These are phyloP conservation scores for Casaregolazyma lundiana DNA, from an alignment of 1,139 yeast genomes.

Conservation along the genomic window DNA sequence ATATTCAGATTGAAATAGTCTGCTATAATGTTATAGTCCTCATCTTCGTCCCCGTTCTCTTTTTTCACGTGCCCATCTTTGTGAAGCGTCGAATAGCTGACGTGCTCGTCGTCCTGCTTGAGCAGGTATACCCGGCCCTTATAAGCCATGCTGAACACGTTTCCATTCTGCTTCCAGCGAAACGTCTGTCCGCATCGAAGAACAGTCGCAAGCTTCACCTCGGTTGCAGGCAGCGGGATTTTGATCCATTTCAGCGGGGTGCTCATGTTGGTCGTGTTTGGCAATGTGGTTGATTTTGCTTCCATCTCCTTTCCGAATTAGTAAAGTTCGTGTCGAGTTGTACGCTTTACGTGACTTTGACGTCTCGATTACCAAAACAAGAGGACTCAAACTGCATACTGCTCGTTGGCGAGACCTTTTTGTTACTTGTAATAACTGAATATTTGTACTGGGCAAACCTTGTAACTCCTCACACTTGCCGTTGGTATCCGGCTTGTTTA, in stretches of 20 bases:
- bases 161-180: constrained; percentile 33
- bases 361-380: too few species aligned
- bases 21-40: constrained; percentile 42
- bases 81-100: constrained; percentile 32
- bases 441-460: too few species aligned
- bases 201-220: constrained; percentile 61
- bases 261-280: constrained; percentile 2
- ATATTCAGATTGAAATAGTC: constrained; percentile 71
- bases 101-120: constrained; percentile 29
- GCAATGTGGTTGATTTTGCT: not conserved
- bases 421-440: too few species aligned
- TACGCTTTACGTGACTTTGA: not conserved
- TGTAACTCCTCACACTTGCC: too few species aligned
- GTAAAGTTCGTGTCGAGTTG: too few species aligned
- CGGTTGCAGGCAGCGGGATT: constrained; percentile 34
- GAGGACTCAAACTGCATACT: too few species aligned
- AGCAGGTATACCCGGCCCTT: constrained; percentile 34
- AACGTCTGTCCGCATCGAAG: constrained; percentile 77
- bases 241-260: constrained; percentile 23
- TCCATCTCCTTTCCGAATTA: not conserved
- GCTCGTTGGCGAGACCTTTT: too few species aligned
- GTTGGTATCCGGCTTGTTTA: not conserved
- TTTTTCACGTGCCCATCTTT: constrained; percentile 7
- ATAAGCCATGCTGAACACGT: constrained; percentile 34
- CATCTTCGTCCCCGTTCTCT: constrained; percentile 12